phyloP scores from a whole-genome alignment of 2,329 filamentous ascomycete species.

The Zymoseptoria brevis region DNA sequence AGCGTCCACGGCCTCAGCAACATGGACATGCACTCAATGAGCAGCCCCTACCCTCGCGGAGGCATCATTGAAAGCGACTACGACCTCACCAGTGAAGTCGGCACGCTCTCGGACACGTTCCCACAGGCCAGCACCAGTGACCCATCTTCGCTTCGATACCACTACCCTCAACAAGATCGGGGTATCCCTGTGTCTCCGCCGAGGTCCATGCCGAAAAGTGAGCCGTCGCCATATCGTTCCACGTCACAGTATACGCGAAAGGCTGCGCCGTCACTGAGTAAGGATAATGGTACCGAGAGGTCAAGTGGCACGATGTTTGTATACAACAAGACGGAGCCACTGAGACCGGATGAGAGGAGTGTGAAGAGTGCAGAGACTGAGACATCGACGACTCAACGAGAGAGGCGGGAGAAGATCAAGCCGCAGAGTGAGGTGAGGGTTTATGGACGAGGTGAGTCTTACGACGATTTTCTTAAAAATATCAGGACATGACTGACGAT shows the following conservation, averaged over 20 bases:
- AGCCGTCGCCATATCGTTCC: slow-evolving; percentile 3
- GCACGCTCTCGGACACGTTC: slow-evolving; percentile 6
- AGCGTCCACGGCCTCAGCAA: slow-evolving; percentile 2
- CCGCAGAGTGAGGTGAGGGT: slow-evolving; percentile 44
- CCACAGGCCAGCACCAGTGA: slow-evolving; percentile 17
- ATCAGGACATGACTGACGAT: slow-evolving; percentile 4
- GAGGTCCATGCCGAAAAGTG: slow-evolving; percentile 15
- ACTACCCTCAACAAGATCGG: slow-evolving; percentile 4
- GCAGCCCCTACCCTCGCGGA: slow-evolving; percentile 10
- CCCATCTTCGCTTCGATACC: slow-evolving; percentile 11
- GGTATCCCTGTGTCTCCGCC: slow-evolving; percentile 8
- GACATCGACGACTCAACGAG: slow-evolving; percentile 20
- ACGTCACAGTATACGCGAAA: neutral
- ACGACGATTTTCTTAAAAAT: neutral
- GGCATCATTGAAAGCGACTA: slow-evolving; percentile 19
- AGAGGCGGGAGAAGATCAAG: slow-evolving; percentile 39
- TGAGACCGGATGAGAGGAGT: slow-evolving; percentile 24
- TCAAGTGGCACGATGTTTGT: slow-evolving; percentile 31
- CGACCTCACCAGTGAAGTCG: slow-evolving; percentile 17
- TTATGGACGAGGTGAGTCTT: slow-evolving; percentile 47
- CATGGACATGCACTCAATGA: slow-evolving; percentile 10
- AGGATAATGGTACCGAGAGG: slow-evolving; percentile 37
- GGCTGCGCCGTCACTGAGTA: neutral
- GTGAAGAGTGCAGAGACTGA: slow-evolving; percentile 17
- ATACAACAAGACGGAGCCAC: slow-evolving; percentile 25